Evolutionary conservation across 2,329 filamentous ascomycete genomes (phyloP), one percentile per base, ranked within the genome.

Genomic region (Botryotinia calthae): DNA sequence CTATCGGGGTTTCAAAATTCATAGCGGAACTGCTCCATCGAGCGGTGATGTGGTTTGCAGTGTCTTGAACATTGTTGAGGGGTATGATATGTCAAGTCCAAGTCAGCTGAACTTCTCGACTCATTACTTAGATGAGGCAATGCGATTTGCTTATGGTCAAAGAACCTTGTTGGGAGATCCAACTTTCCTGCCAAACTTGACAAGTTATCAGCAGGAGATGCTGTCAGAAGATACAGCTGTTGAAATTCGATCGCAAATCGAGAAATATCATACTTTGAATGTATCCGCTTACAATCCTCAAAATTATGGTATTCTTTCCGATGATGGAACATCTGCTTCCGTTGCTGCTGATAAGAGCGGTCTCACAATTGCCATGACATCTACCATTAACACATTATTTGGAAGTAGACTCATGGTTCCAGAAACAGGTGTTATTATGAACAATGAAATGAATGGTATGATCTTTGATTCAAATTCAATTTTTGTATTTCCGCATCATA

Each of bases 11-110:
- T 92, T 89, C 81, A 90, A 88, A 69, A 85, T 98, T 44, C 89
- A 89, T 74, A 86, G 88, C 40, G 87, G 91, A 42, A 89, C 89
- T 59, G 90, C 94, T 0, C 95, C 95, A 0, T 91, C 92, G 25
- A 92, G 92, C 77, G 95, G 95, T 16, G 88, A 88, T 62, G 90
- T 98, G 1, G 89, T 89, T 7, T 84, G 97, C 77, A 90, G 88
- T 72, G 90, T 91, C 4, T 85, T 98, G 79, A 97, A 96, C 73
- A 92, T 91, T 37, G 82, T 95, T 59, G 87, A 90, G 74, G 92
- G 92, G 0, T 97, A 94, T 78, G 83, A 87, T 0, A 89, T 95
- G 65, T 90, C 88, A 28, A 83, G 88, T 20, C 82, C 86, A 1
- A 68, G 65, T 82, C 84, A 1, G 83, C 82, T 87, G 42, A 90